phyloP scores from a whole-genome alignment of 1,139 yeast genomes.

The Debaryomycetaceae sp. region DNA sequence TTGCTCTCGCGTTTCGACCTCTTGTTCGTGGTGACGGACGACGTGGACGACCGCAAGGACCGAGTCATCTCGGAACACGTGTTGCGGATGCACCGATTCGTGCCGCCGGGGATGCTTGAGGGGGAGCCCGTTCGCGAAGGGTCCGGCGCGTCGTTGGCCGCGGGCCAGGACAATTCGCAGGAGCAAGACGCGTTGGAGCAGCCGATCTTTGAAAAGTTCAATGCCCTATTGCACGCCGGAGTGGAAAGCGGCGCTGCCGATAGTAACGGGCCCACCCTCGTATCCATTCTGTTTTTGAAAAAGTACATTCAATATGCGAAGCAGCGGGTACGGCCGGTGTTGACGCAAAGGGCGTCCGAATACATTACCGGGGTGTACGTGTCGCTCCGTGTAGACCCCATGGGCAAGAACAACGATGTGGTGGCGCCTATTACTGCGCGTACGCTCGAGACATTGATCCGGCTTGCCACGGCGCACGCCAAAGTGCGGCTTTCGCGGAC shows the following conservation, averaged over 20 bases:
- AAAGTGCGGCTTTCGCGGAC: constrained; percentile 74
- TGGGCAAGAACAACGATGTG: constrained; percentile 60
- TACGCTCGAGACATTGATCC: constrained; percentile 91
- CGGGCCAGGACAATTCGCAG: constrained; percentile 55
- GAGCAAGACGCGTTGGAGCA: constrained; percentile 41
- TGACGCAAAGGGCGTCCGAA: constrained; percentile 70
- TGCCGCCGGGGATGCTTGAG: constrained; percentile 82
- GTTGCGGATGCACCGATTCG: constrained; percentile 80
- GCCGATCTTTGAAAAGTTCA: constrained; percentile 71
- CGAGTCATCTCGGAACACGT: constrained; percentile 91
- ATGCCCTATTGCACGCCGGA: constrained; percentile 77
- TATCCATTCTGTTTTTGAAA: constrained; percentile 77
- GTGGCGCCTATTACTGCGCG: constrained; percentile 97
- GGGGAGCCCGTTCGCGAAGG: constrained; percentile 92
- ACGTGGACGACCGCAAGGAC: constrained; percentile 76
- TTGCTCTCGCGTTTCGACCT: constrained; percentile 93
- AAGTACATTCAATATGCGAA: constrained; percentile 93
- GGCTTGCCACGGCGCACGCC: constrained; percentile 95
- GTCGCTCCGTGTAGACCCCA: constrained; percentile 71
- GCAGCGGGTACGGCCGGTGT: constrained; percentile 72
- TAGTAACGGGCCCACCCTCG: constrained; percentile 44
- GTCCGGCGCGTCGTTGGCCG: constrained; percentile 58
- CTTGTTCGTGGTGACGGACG: constrained; percentile 91
- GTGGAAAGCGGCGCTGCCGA: constrained; percentile 32
- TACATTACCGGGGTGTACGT: constrained; percentile 75